phyloP scores from a whole-genome alignment of 2,329 filamentous ascomycete genomes.

The Aspergillus luchuensis region DNA sequence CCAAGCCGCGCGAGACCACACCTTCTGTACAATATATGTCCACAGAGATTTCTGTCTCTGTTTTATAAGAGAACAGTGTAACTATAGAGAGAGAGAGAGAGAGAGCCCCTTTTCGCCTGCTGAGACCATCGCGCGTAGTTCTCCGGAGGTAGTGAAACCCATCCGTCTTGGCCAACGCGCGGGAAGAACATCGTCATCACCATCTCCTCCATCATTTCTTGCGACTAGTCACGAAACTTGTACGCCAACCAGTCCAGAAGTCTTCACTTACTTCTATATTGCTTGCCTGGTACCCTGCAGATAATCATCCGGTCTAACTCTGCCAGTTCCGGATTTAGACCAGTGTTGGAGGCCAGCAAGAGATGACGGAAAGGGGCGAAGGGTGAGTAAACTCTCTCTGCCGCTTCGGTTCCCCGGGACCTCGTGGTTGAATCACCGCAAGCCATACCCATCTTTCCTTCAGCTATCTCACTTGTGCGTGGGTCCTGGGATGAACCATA shows the following conservation, averaged over 20 bases:
- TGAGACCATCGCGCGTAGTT: neutral
- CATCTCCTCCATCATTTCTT: neutral
- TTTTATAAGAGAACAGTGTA: neutral
- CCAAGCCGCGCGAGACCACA: neutral
- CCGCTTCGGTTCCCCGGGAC: slow-evolving; percentile 26
- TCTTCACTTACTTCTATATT: neutral
- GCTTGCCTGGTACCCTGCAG: neutral
- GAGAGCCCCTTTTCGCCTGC: neutral
- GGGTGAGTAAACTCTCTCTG: slow-evolving; percentile 28
- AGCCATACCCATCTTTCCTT: neutral
- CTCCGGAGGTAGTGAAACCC: too few relatives aligned
- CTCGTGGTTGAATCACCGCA: neutral
- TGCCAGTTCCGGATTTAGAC: too few relatives aligned
- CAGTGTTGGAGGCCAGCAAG: slow-evolving; percentile 14
- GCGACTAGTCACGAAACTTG: neutral
- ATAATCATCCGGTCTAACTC: too few relatives aligned
- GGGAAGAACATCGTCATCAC: neutral
- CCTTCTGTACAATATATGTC: neutral
- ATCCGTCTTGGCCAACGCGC: slow-evolving; percentile 18
- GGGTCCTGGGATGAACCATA: neutral
- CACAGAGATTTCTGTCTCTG: neutral
- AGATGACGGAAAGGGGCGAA: slow-evolving; percentile 36
- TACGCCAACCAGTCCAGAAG: neutral
- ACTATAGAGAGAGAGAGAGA: neutral
- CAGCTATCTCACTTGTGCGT: neutral